phyloP scores from a whole-genome alignment of 1,284 basidiomycete genomes.

The Tilletia setariae region DNA sequence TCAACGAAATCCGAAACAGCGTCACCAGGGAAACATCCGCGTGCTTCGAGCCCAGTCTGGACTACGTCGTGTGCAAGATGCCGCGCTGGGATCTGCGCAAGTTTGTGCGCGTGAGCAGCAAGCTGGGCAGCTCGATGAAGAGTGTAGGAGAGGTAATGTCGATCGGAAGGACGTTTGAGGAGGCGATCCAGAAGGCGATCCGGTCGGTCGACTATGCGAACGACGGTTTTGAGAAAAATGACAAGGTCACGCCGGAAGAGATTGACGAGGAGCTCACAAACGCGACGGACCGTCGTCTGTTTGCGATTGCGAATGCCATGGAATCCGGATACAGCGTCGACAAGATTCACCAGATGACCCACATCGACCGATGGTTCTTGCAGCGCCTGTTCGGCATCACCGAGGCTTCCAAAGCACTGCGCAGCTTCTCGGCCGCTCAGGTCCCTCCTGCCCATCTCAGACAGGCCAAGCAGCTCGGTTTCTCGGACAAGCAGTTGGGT shows the following conservation, averaged over 20 bases:
- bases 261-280: slow-evolving; percentile 80
- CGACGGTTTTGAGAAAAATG: slow-evolving; percentile 86
- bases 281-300: slow-evolving; percentile 86
- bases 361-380: slow-evolving; percentile 98
- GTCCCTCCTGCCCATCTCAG: slow-evolving; percentile 69
- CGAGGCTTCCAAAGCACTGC: slow-evolving; percentile 53
- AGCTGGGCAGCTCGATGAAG: slow-evolving; percentile 66
- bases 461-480: slow-evolving; percentile 89
- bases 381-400: slow-evolving; percentile 67
- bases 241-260: slow-evolving; percentile 66
- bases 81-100: slow-evolving; percentile 99
- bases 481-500: slow-evolving; percentile 89
- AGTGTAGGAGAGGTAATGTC: slow-evolving; percentile 99
- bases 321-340: slow-evolving; percentile 86
- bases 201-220: slow-evolving; percentile 93
- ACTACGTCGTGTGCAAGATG: slow-evolving; percentile 97
- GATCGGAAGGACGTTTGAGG: slow-evolving; percentile 95
- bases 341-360: slow-evolving; percentile 93
- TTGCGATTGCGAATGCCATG: slow-evolving; percentile 84
- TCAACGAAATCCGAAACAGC: slow-evolving; percentile 96
- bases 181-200: slow-evolving; percentile 97
- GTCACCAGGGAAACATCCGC: slow-evolving; percentile 94
- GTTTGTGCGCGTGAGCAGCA: slow-evolving; percentile 64
- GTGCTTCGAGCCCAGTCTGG: slow-evolving; percentile 96
- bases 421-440: slow-evolving; percentile 67